A percentile compares a stretch with the other conserved stretches of the same genome.
Evolutionary conservation across 2,329 filamentous ascomycete genomes (phyloP).

Genomic region (Karstenula rhodostoma): DNA sequence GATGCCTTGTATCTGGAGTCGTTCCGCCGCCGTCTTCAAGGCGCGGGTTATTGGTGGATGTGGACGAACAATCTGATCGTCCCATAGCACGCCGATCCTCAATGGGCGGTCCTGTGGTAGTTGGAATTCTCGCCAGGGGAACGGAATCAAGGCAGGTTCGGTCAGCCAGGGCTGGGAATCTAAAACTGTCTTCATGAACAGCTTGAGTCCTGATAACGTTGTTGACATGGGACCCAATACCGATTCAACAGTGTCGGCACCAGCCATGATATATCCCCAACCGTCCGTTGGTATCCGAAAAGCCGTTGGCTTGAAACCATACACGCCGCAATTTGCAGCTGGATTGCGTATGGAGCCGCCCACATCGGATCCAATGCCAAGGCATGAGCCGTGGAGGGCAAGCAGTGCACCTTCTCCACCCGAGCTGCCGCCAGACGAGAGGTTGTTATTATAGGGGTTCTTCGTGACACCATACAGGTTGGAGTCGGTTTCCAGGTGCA

Average conservation of each 20-base stretch:
- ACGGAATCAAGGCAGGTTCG: conserved; percentile 66
- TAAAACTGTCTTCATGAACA: conserved; percentile 64
- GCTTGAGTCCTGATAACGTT: conserved; percentile 59
- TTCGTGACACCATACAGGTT: conserved; percentile 63
- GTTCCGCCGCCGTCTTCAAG: conserved; percentile 56
- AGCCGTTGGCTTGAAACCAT: conserved; percentile 53
- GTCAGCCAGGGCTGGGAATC: conserved; percentile 63
- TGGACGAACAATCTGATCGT: conserved; percentile 70
- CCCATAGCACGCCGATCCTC: conserved; percentile 68
- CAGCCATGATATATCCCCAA: conserved; percentile 54
- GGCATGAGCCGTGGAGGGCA: conserved; percentile 59
- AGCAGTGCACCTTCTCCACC: conserved; percentile 66
- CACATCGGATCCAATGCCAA: conserved; percentile 56
- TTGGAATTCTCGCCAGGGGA: conserved; percentile 60
- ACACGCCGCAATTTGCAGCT: conserved; percentile 44
- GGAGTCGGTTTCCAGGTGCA: conserved; percentile 62
- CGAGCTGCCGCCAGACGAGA: conserved; percentile 63
- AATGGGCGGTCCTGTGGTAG: conserved; percentile 46
- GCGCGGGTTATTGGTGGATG: conserved; percentile 71
- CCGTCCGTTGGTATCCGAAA: conserved; percentile 55
- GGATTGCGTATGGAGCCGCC: conserved; percentile 34
- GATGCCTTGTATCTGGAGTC: conserved; percentile 57
- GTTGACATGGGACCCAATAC: conserved; percentile 65
- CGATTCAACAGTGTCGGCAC: conserved; percentile 56
- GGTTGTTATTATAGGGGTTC: conserved; percentile 61